Base-by-base conservation (phyloP, 306 rosid genomes). In the Comarum palustre region DNA sequence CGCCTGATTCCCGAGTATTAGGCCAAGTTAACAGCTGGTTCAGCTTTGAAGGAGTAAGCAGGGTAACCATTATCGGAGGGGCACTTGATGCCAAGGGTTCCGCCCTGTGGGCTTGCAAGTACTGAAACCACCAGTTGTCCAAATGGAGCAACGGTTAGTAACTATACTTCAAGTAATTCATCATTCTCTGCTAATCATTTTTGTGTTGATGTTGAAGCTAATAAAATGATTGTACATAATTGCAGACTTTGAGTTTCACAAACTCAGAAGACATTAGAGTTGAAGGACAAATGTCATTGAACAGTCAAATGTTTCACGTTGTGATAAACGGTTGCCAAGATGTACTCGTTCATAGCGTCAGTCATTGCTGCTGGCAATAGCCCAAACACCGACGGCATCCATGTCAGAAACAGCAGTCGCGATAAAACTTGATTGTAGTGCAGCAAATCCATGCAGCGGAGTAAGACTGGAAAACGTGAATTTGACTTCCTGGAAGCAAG, bases 241-340 rank as follows among this genome's bases (percentile, higher is more conserved):
- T 25, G 55, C 66, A 67, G 82, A 46, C 74, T 27, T 19, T 79
- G 66, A 68, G 78, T 24, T 22, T 79, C 13, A 34, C 71, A 27
- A 42, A 79, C 75, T 67, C 82, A 1, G 68, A 27, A 19, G 39
- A 73, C 70, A 55, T 79, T 41, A 67, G 72, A 19, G 29, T 79
- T 1, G 29, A 46, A 0, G 59, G 74, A 15, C 1, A 73, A 19
- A 2, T 48, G 48, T 73, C 66, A 0, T 31, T 79, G 38, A 79
- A 79, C 65, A 73, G 71, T 39, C 78, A 79, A 17, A 79, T 79
- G 77, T 79, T 79, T 54, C 78, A 79, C 78, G 27, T 79, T 66
- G 74, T 68, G 0, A 22, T 79, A 31, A 79, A 79, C 8, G 57
- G 67, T 3, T 79, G 82, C 68, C 54, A 68, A 62, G 38, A 58